phyloP scores from a whole-genome alignment of 371 early-diverging fungal genomes.

The Encephalitozoon intestinalis region DNA sequence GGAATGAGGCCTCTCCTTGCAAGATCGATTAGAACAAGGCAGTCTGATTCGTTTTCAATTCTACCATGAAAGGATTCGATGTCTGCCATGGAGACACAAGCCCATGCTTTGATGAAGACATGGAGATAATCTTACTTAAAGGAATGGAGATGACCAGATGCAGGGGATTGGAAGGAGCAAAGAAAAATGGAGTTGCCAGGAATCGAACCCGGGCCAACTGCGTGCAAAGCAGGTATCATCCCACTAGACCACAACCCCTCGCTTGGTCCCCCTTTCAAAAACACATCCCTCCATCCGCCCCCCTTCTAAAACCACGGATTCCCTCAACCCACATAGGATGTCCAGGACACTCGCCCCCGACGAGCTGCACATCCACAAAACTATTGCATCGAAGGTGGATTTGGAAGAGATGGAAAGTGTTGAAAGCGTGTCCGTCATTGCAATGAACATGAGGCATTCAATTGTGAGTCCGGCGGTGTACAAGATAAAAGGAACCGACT shows the following conservation, averaged over 20 bases:
- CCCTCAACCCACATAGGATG: neutral
- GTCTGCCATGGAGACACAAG: neutral
- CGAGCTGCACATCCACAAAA: neutral
- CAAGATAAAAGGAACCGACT: constrained; percentile 16
- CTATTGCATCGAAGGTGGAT: neutral
- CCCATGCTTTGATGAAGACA: neutral
- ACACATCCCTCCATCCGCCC: neutral
- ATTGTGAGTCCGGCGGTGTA: neutral
- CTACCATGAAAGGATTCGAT: constrained; percentile 35
- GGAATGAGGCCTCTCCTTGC: neutral
- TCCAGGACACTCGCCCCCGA: neutral
- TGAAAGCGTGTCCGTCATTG: neutral
- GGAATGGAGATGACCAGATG: neutral
- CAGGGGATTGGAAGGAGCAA: neutral
- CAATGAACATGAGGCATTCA: neutral
- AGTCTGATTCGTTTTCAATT: constrained; percentile 40
- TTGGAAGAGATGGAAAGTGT: neutral
- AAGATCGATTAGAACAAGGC: constrained; percentile 44
- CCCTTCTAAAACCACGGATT: neutral
- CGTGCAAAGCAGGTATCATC: constrained; percentile 42
- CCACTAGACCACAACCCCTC: constrained; percentile 41
- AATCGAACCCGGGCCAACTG: constrained; percentile 44
- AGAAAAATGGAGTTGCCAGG: constrained; percentile 40
- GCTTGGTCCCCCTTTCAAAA: neutral
- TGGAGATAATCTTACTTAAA: neutral